Base-by-base conservation (phyloP, 139 green algal genomes). In the Asterochloris erici region DNA sequence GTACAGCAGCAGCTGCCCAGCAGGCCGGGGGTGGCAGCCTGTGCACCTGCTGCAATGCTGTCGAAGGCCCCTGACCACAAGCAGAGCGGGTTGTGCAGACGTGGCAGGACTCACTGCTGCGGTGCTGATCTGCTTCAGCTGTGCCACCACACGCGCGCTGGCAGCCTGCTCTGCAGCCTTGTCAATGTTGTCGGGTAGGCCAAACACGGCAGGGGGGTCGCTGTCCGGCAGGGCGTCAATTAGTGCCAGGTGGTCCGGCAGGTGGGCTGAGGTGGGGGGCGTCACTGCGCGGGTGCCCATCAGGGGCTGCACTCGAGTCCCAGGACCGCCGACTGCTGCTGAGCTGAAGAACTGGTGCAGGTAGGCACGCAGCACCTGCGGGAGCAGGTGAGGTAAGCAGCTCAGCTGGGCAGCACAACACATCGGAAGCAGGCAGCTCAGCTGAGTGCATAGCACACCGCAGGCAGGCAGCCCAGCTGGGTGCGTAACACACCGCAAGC, bases 121-220 rank as follows among this genome's bases (percentile, higher is more conserved):
- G 27, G 82, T 21, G 24, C 64, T 69, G 9, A 88, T 79, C 27
- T 69, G 66, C 61, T 79, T 81, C 27, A 93, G 85, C 47, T 81
- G 79, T 10, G 73, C 29, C 1, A 92, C 82, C 29, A 92, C 87
- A 19, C 74, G 74, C 15, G 74, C 68, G 6, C 75, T 75, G 68
- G 85, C 84, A 28, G 83, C 83, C 82, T 93, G 86, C 80, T 90
- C 85, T 27, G 82, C 91, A 10, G 86, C 85, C 63, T 87, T 84
- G 54, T 95, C 86, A 81, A 95, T 93, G 85, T 97, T 97, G 69
- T 89, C 82, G 14, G 93, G 90, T 79, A 96, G 87, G 61, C 84
- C 85, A 87, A 96, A 95, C 16, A 95, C 47, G 0, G 73, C 77
- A 0, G 93, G 93, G 12, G 73, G 38, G 84, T 96, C 91, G 15